Evolutionary conservation across 169 alveolate genomes (phyloP), one percentile per base, ranked within the genome.

Genomic region (Babesia bovis): DNA sequence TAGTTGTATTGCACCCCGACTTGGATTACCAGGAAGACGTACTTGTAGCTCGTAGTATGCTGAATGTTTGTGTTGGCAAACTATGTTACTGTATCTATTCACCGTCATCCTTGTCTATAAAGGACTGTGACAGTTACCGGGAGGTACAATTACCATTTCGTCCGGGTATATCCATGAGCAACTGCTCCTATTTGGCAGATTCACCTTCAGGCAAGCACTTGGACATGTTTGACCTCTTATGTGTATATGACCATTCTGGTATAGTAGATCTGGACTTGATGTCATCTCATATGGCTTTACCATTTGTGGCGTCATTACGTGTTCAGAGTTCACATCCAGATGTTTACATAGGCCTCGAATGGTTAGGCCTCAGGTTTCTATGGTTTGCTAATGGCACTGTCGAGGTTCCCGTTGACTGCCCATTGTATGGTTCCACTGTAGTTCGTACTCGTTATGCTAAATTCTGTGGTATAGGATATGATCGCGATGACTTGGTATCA

Each of bases 311-410:
- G 0, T 25, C 73, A 32, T 26, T 44, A 10, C 12, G n/a, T 33
- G 60, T 63, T 26, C 51, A 19, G 1, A 19, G 61, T n/a, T 45
- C 53, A n/a, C 26, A 25, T 0, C 63, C 58, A 3, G 58, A 63
- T 17, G 9, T 61, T 15, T 71, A 61, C 44, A 32, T 71, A 12
- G 82, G 82, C 13, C 19, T 71, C 23, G 33, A 23, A 19, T 71
- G 82, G 82, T 84, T 87, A 25, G 76, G 71, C 33, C 84, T 83
- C 58, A 86, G 94, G 1, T 85, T 82, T 83, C 76, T 90, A 15
- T 90, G 94, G 94, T 66, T 77, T 40, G 72, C 90, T 38, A 66
- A 65, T 52, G 94, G 94, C 0, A 63, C 65, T 40, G 83, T 90
- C 3, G 53, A 74, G 32, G 75, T 89, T 25, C 94, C 94, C 1